A percentile compares a stretch with the other conserved stretches of the same genome.
phyloP scores from a whole-genome alignment of 108 stramenopile genomes.

The Cylindrotheca fusiformis region DNA sequence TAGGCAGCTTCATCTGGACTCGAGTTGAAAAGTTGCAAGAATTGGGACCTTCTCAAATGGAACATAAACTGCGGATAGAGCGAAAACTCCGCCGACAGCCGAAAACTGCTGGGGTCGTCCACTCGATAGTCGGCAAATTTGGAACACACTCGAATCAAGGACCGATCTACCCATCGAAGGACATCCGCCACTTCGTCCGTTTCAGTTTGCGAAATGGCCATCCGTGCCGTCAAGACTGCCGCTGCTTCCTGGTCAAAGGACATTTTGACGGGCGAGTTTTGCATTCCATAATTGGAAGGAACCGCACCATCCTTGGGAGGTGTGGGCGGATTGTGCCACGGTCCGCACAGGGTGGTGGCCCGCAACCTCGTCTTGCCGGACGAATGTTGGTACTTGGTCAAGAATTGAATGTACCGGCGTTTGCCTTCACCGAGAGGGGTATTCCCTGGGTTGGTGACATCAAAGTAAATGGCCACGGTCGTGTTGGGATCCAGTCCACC shows the following conservation, averaged over 20 bases:
- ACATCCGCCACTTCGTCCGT: conserved; percentile 96
- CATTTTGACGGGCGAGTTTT: conserved; percentile 68
- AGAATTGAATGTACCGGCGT: conserved; percentile 92
- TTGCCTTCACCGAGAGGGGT: conserved; percentile 80
- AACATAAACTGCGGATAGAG: conserved; percentile 99
- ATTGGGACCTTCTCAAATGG: conserved; percentile 92
- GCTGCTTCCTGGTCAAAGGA: conserved; percentile 99
- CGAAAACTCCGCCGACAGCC: conserved; percentile 91
- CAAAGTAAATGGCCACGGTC: conserved; percentile 99
- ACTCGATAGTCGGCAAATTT: conserved; percentile 97
- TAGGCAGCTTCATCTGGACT: conserved; percentile 98
- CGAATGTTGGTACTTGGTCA: conserved; percentile 97
- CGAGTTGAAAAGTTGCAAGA: conserved; percentile 96
- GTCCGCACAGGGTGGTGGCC: conserved; percentile 94
- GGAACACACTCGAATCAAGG: conserved; percentile 94
- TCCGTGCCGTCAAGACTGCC: conserved; percentile 94
- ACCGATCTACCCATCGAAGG: conserved; percentile 98
- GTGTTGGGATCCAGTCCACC: conserved; percentile 94
- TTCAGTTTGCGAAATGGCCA: conserved; percentile 93
- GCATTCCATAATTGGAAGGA: conserved; percentile 33
- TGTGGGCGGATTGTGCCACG: conserved; percentile 86
- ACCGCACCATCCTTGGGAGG: conserved; percentile 41
- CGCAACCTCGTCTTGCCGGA: conserved; percentile 89
- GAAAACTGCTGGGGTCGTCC: conserved; percentile 92
- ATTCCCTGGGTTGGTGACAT: conserved; percentile 87